These are phyloP conservation scores for Neobulgaria alba DNA, from an alignment of 2,329 filamentous ascomycete species.

Conservation along the genomic window DNA sequence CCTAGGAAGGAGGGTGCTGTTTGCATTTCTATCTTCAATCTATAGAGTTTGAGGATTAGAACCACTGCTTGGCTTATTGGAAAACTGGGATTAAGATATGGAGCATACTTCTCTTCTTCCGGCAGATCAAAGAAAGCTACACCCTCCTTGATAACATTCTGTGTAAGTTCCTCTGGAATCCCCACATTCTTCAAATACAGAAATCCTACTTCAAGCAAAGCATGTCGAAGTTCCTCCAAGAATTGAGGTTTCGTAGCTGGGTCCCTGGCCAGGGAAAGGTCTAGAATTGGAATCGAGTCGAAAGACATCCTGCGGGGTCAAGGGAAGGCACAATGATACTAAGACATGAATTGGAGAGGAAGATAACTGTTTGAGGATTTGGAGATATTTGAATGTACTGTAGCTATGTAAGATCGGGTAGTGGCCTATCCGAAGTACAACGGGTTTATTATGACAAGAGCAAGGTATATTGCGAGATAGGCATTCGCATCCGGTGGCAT, in stretches of 20 bases:
- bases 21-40: slow-evolving; percentile 63
- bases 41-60: too few relatives aligned
- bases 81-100: too few relatives aligned
- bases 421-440: background rate
- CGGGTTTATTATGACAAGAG: background rate
- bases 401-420: background rate
- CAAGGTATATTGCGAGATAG: background rate
- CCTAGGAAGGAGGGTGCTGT: slow-evolving; percentile 65
- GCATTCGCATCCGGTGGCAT: too few relatives aligned
- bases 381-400: too few relatives aligned
- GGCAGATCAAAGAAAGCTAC: slow-evolving; percentile 71
- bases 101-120: slow-evolving; percentile 58
- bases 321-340: background rate
- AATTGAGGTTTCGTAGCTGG: slow-evolving; percentile 63
- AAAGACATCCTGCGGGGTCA: slow-evolving; percentile 40
- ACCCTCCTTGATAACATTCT: slow-evolving; percentile 58
- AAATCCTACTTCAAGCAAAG: slow-evolving; percentile 80
- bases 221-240: slow-evolving; percentile 60
- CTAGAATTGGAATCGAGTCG: slow-evolving; percentile 67
- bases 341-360: background rate
- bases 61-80: too few relatives aligned
- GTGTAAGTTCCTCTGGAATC: slow-evolving; percentile 56
- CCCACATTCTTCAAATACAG: slow-evolving; percentile 76
- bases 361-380: too few relatives aligned
- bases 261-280: slow-evolving; percentile 58